phyloP scores from a whole-genome alignment of 129 eudicot genomes.

The Flaveria sonorensis region DNA sequence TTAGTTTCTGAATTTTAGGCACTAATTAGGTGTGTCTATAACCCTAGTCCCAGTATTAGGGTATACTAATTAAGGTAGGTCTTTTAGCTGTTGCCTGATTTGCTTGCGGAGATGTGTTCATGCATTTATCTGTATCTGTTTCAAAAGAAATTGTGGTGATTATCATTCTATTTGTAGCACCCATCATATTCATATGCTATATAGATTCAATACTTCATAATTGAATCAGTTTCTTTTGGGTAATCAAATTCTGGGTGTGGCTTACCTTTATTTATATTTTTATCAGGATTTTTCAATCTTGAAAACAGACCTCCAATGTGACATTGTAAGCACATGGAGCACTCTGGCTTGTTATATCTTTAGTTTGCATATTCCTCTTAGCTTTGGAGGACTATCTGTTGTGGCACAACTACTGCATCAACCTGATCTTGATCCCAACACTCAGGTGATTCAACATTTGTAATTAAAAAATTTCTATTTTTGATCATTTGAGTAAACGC shows the following conservation, averaged over 20 bases:
- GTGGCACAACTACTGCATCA: slow-evolving; percentile 57
- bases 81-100: too few relatives aligned
- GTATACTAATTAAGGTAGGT: too few relatives aligned
- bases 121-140: too few relatives aligned
- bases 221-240: too few relatives aligned
- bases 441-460: slow-evolving; percentile 42
- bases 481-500: not conserved
- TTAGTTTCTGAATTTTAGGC: not conserved
- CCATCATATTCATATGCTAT: too few relatives aligned
- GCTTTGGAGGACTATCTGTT: slow-evolving; percentile 78
- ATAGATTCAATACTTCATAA: too few relatives aligned
- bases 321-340: slow-evolving; percentile 65
- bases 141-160: too few relatives aligned
- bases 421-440: slow-evolving; percentile 58
- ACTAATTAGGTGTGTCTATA: too few relatives aligned
- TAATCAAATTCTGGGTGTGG: too few relatives aligned
- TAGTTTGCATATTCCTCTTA: slow-evolving; percentile 78
- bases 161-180: too few relatives aligned
- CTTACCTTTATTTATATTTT: not conserved
- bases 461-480: not conserved
- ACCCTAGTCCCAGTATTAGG: too few relatives aligned
- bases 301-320: slow-evolving; percentile 47
- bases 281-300: slow-evolving; percentile 70
- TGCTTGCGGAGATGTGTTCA: too few relatives aligned
- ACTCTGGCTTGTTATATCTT: slow-evolving; percentile 72